phyloP scores from a whole-genome alignment of 805 yeast genomes.

The Isabelozyma pseudorhagii region DNA sequence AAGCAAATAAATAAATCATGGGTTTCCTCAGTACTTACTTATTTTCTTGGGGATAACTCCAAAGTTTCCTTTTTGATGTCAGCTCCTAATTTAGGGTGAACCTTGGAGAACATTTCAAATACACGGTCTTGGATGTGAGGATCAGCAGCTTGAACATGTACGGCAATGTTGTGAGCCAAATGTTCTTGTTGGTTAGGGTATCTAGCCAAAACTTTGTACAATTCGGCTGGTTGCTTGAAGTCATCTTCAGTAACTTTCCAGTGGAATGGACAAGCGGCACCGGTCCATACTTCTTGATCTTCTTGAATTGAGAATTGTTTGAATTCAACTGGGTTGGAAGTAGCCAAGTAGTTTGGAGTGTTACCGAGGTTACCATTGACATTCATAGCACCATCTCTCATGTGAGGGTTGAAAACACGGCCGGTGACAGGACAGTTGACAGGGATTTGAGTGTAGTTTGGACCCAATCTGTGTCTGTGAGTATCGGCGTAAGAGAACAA shows the following conservation, averaged over 20 bases:
- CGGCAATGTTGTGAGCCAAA: constrained; percentile 80
- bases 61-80: constrained; percentile 63
- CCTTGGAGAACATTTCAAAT: constrained; percentile 71
- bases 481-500: constrained; percentile 75
- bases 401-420: constrained; percentile 55
- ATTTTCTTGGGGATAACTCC: constrained; percentile 48
- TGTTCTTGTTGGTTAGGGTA: constrained; percentile 81
- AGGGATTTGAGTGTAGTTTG: constrained; percentile 81
- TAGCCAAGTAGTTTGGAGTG: constrained; percentile 70
- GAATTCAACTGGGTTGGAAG: constrained; percentile 51
- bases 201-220: constrained; percentile 76
- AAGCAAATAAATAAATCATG: constrained; percentile 4
- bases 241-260: constrained; percentile 78
- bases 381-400: constrained; percentile 78
- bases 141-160: constrained; percentile 66
- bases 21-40: constrained; percentile 3
- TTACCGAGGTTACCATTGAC: constrained; percentile 65
- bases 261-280: constrained; percentile 81
- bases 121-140: constrained; percentile 77
- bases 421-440: constrained; percentile 73
- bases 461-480: constrained; percentile 72
- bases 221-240: constrained; percentile 69
- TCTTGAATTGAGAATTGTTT: constrained; percentile 47
- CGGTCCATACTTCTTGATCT: constrained; percentile 78
- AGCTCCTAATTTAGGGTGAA: constrained; percentile 63